Base-by-base conservation (phyloP, 148 eudicot species). In the Dianthus caryophyllus region DNA sequence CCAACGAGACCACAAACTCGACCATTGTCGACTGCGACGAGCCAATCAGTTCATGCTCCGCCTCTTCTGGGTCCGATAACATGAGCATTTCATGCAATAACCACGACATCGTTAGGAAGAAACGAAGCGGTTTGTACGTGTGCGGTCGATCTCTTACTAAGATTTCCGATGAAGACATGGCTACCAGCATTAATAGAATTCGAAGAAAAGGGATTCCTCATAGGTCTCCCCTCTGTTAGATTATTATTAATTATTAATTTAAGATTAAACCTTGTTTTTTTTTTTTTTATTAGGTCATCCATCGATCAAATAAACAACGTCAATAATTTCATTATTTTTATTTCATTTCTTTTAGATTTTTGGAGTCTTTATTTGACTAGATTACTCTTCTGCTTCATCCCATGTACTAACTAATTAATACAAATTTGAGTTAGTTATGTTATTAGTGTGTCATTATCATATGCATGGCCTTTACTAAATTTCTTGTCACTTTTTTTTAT, bases 171-270 rank as follows among this genome's bases (percentile, higher is more conserved):
- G 88, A 93, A 54, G 95, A 88, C 77, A 90, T 93, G 88, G 91
- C 95, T 30, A 81, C 89, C 39, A 86, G 95, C 82, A 89, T 90
- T 78, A 93, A 83, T 74, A 81, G 53, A 41, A 41, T 41, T 49
- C 16, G 98, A 83, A 86, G 96, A 80, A 93, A 93, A 83, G 83
- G 98, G 50, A 78, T 87, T 67, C 98, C 98, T 22, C 98, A 84
- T 69, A 84, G 98, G 74, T 93, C 96, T 64, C 97, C 97, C 43
- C 70, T 92, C 63, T 92, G 96, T 68, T 92, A 75, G 75, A 33
- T 56, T 18, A 4, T 5, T 7, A 36, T 9, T 5, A 5, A 14
- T 33, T n/a, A n/a, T n/a, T n/a, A n/a, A n/a, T n/a, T n/a, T n/a
- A n/a, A n/a, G n/a, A n/a, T n/a, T 33, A 33, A 3, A 33, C 38